Evolutionary conservation across 768 basidiomycete species (phyloP).

Genomic region (Agrocybe praecox): DNA sequence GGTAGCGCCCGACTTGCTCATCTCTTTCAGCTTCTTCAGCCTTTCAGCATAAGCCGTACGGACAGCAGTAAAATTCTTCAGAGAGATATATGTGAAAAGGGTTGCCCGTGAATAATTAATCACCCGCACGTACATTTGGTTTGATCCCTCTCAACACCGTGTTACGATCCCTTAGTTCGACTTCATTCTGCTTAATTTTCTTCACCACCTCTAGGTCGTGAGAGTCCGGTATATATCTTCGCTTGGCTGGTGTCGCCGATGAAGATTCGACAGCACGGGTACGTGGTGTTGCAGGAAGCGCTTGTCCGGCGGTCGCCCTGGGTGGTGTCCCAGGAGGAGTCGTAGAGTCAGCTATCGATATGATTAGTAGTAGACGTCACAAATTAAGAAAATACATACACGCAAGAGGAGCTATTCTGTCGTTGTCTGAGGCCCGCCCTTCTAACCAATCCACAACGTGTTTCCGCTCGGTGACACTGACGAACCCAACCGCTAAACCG

Average conservation of each 20-base stretch:
- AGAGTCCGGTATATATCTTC: conserved; percentile 76
- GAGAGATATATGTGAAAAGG: neutral
- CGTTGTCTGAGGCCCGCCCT: conserved; percentile 51
- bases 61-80: conserved; percentile 82
- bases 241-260: conserved; percentile 60
- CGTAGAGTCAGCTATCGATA: conserved; percentile 19
- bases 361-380: neutral
- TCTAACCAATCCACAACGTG: conserved; percentile 85
- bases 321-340: conserved; percentile 61
- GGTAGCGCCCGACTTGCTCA: conserved; percentile 51
- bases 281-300: conserved; percentile 29
- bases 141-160: conserved; percentile 84
- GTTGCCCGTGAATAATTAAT: neutral
- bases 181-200: conserved; percentile 72
- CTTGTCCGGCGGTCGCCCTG: conserved; percentile 26
- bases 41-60: conserved; percentile 70
- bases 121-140: conserved; percentile 62
- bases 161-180: conserved; percentile 83
- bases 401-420: conserved; percentile 49
- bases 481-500: conserved; percentile 73
- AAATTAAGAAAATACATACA: conserved; percentile 32
- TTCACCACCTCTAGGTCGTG: conserved; percentile 87
- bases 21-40: conserved; percentile 76
- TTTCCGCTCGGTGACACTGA: conserved; percentile 88
- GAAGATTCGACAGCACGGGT: conserved; percentile 29